These are phyloP conservation scores for Candida freyschussii DNA, from an alignment of 1,139 yeast genomes.

Conservation along the genomic window DNA sequence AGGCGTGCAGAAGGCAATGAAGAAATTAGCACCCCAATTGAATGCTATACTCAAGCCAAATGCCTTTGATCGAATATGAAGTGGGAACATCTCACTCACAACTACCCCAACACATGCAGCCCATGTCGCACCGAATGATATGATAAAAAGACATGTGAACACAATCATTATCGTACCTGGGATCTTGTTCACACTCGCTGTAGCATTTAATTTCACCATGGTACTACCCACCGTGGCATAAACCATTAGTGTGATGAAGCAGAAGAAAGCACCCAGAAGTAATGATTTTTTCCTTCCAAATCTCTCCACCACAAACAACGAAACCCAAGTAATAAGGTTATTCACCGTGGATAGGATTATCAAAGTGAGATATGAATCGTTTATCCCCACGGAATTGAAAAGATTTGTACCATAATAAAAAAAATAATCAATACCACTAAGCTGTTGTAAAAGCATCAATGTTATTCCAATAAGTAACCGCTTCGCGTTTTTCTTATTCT, in stretches of 20 bases:
- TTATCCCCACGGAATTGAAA: constrained; percentile 39
- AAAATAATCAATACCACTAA: constrained; percentile 44
- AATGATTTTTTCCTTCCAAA: constrained; percentile 41
- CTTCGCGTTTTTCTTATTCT: constrained; percentile 35
- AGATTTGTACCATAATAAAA: constrained; percentile 43
- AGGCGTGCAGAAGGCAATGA: constrained; percentile 51
- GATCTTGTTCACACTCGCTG: constrained; percentile 21
- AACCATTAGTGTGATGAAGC: constrained; percentile 36
- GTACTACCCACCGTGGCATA: constrained; percentile 40
- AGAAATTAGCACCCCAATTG: constrained; percentile 53
- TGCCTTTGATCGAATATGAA: constrained; percentile 44
- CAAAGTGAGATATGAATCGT: constrained; percentile 29
- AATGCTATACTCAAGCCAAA: constrained; percentile 46
- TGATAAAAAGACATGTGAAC: constrained; percentile 43
- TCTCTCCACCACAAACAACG: constrained; percentile 41
- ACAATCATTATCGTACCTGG: constrained; percentile 49
- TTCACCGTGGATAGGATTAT: constrained; percentile 50
- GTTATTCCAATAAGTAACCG: constrained; percentile 42
- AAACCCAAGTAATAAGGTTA: constrained; percentile 44
- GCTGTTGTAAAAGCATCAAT: constrained; percentile 45
- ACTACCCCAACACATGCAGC: constrained; percentile 47
- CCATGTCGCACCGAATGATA: constrained; percentile 49
- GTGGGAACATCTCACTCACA: constrained; percentile 45
- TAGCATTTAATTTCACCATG: constrained; percentile 29
- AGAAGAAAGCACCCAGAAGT: constrained; percentile 36